phyloP scores from a whole-genome alignment of 192 early-diverging fungal species.

The Lobosporangium transversale region DNA sequence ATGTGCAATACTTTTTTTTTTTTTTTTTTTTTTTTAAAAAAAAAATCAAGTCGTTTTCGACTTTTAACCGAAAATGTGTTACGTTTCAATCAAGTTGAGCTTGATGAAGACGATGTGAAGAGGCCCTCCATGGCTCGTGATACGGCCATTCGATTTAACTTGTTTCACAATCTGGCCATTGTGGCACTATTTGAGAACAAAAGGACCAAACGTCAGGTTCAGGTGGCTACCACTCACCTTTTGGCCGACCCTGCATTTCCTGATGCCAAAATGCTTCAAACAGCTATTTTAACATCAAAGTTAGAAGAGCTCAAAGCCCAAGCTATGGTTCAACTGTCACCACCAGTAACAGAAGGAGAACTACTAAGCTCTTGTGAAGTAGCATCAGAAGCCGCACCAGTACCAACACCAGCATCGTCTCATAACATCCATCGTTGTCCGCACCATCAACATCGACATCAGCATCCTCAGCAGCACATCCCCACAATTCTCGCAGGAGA shows the following conservation, averaged over 20 bases:
- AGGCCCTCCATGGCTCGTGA: slow-evolving; percentile 46
- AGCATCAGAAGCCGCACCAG: background rate
- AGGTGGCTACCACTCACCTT: slow-evolving; percentile 44
- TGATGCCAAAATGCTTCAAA: slow-evolving; percentile 50
- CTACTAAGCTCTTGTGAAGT: too few relatives aligned
- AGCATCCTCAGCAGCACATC: slow-evolving; percentile 24
- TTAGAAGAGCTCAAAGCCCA: slow-evolving; percentile 37
- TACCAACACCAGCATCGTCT: background rate
- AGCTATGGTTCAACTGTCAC: background rate
- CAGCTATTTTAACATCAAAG: slow-evolving; percentile 47
- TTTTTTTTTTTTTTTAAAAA: background rate
- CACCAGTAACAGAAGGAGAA: slow-evolving; percentile 2
- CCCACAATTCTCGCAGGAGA: slow-evolving; percentile 44
- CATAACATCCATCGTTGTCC: too few relatives aligned
- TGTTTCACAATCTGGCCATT: slow-evolving; percentile 47
- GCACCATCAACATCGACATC: too few relatives aligned
- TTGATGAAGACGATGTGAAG: slow-evolving; percentile 36
- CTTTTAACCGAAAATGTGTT: slow-evolving; percentile 35
- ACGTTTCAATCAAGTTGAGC: slow-evolving; percentile 46
- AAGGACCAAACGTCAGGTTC: slow-evolving; percentile 38
- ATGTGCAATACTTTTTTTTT: background rate
- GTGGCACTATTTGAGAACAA: slow-evolving; percentile 42
- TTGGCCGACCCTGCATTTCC: slow-evolving; percentile 46
- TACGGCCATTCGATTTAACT: slow-evolving; percentile 48
- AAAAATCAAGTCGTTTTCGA: slow-evolving; percentile 38